Conservation (phyloP, 768 basidiomycete species). For the Panaeolus papilionaceus region DNA sequence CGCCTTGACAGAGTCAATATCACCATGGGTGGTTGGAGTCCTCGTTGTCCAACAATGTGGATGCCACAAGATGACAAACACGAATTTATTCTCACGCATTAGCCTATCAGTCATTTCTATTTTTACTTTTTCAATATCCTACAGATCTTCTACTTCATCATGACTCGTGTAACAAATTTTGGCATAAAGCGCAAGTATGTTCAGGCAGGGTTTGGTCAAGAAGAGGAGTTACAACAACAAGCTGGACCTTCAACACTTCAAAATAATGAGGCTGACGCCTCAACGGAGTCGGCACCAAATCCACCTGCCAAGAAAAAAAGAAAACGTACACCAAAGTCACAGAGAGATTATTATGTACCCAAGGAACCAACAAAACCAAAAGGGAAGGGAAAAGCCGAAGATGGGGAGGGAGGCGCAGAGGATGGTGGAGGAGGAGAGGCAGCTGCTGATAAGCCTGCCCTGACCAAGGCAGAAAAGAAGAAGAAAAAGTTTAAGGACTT, state of each 20-base stretch:
- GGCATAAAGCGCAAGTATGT: slow-evolving; percentile 77
- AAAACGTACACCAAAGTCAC: slow-evolving; percentile 56
- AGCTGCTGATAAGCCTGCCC: slow-evolving; percentile 24
- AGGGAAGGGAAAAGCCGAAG: slow-evolving; percentile 38
- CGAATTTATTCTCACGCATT: background rate
- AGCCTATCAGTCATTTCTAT: background rate
- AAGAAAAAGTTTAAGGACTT: slow-evolving; percentile 35
- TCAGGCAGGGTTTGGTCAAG: slow-evolving; percentile 59
- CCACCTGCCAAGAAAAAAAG: slow-evolving; percentile 62
- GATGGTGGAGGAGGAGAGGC: slow-evolving; percentile 24
- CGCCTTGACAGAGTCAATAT: slow-evolving; percentile 38
- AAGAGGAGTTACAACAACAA: slow-evolving; percentile 12
- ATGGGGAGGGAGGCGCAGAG: slow-evolving; percentile 25
- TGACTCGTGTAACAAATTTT: slow-evolving; percentile 80
- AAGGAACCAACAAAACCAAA: slow-evolving; percentile 29
- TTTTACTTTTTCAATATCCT: slow-evolving; percentile 3
- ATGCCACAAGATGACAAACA: slow-evolving; percentile 1
- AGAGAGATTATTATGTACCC: slow-evolving; percentile 8
- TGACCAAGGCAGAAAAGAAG: slow-evolving; percentile 38
- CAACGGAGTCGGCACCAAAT: slow-evolving; percentile 21
- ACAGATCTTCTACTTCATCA: slow-evolving; percentile 30
- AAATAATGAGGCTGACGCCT: slow-evolving; percentile 15
- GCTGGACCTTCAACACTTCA: slow-evolving; percentile 9
- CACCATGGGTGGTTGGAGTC: slow-evolving; percentile 53
- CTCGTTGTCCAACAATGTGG: slow-evolving; percentile 26